Base-by-base conservation (phyloP, 164 flowering plant genomes). In the Chloranthus sessilifolius region DNA sequence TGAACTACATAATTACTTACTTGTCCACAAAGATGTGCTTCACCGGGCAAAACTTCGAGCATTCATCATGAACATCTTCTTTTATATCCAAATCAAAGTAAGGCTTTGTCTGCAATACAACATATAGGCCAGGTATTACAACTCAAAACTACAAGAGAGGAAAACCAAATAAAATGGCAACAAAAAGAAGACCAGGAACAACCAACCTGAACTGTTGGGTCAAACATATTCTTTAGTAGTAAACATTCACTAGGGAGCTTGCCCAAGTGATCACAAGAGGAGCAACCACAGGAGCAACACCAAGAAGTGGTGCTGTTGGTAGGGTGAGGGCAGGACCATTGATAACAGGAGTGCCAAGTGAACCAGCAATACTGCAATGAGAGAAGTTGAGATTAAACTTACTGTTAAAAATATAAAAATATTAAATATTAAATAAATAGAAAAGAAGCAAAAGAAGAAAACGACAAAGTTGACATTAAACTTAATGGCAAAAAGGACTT, bases 81-180 rank as follows among this genome's bases (percentile, higher is more conserved):
- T 80, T 80, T 15, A 91, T 91, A 66, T 88, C 98, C 71, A 80
- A 53, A 63, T 88, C 95, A 68, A 91, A 91, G 60, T 83, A 90
- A 31, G 92, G 82, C 26, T 88, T 95, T 9, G 73, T 66, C 92
- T 88, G 88, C 64, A 55, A 48, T 24, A 55, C 36, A 42, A 50
- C 33, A 54, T n/a, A n/a, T n/a, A n/a, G n/a, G n/a, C n/a, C n/a
- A n/a, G n/a, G 10, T 35, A 4, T 15, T 2, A 23, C 42, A 30
- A 22, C 12, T n/a, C n/a, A n/a, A n/a, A n/a, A n/a, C n/a, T n/a
- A n/a, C n/a, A n/a, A n/a, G n/a, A n/a, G n/a, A n/a, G n/a, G n/a
- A n/a, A n/a, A n/a, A n/a, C n/a, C n/a, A n/a, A n/a, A n/a, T n/a
- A n/a, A n/a, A 59, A 4, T 4, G 6, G 1, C 8, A 31, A n/a